These are phyloP conservation scores for Neckera pumila DNA, from an alignment of 225 moss, liverwort and hornwort species.

Conservation along the genomic window DNA sequence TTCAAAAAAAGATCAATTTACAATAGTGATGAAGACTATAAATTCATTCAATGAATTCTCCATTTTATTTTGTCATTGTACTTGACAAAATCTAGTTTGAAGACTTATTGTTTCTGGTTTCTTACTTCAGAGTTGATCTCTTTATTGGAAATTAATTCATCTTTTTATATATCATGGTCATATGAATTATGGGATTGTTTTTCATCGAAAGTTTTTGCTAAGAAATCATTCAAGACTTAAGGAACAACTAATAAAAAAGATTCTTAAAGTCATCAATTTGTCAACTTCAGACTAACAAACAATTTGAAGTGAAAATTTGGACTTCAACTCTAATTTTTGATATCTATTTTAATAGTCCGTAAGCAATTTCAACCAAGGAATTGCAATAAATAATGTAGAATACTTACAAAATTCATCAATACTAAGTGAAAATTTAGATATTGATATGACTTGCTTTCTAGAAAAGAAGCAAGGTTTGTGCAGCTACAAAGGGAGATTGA, in stretches of 20 bases:
- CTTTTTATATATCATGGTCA: neutral
- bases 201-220: fast-evolving
- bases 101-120: neutral
- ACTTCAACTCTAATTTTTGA: neutral
- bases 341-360: neutral
- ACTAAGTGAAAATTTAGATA: neutral
- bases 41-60: neutral
- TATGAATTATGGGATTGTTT: fast-evolving
- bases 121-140: neutral
- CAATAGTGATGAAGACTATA: neutral
- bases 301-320: neutral
- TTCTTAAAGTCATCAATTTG: neutral
- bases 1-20: neutral
- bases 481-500: neutral
- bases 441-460: neutral
- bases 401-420: neutral
- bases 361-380: neutral
- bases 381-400: neutral
- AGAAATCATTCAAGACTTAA: neutral
- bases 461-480: neutral
- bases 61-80: neutral
- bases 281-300: neutral
- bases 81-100: neutral
- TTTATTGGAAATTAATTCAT: neutral
- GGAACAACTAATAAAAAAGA: neutral